These are phyloP conservation scores for Reutealis trisperma DNA, from an alignment of 345 rosid genomes.

Conservation along the genomic window DNA sequence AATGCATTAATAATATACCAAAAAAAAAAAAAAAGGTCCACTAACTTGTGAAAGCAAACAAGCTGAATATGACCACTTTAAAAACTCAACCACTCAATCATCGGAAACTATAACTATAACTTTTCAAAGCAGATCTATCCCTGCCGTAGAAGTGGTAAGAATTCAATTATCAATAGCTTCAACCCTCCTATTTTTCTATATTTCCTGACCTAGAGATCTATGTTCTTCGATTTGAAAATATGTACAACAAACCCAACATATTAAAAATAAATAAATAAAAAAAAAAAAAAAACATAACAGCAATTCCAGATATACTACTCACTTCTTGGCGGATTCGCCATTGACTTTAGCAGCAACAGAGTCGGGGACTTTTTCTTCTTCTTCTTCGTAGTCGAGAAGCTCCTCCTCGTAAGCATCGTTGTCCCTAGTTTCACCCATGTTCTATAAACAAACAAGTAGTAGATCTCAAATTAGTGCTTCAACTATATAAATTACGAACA, in stretches of 20 bases:
- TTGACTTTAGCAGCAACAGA: conserved; percentile 66
- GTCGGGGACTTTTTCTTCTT: conserved; percentile 84
- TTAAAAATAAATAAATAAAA: not conserved
- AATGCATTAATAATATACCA: not conserved
- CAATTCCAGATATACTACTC: conserved; percentile 22
- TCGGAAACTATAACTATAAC: not conserved
- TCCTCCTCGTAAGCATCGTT: conserved; percentile 99
- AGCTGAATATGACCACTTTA: not conserved
- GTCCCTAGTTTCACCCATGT: conserved; percentile 92
- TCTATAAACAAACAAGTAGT: conserved; percentile 12
- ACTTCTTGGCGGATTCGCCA: conserved; percentile 91
- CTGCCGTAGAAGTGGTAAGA: not conserved
- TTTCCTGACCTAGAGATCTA: not conserved
- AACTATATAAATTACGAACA: conserved; percentile 9
- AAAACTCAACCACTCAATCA: not conserved
- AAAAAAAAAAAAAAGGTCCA: not conserved
- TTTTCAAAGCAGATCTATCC: not conserved
- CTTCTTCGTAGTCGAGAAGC: conserved; percentile 97
- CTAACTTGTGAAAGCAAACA: not conserved
- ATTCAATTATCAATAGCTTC: not conserved
- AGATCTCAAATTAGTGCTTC: conserved; percentile 14
- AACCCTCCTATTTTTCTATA: not conserved
- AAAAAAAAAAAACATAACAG: not conserved
- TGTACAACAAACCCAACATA: not conserved
- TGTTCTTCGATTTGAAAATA: not conserved